Percentiles rank a stretch among this genome's conserved stretches.
Evolutionary conservation across 305 asterid genomes (phyloP).

Genomic region (Withania somnifera): DNA sequence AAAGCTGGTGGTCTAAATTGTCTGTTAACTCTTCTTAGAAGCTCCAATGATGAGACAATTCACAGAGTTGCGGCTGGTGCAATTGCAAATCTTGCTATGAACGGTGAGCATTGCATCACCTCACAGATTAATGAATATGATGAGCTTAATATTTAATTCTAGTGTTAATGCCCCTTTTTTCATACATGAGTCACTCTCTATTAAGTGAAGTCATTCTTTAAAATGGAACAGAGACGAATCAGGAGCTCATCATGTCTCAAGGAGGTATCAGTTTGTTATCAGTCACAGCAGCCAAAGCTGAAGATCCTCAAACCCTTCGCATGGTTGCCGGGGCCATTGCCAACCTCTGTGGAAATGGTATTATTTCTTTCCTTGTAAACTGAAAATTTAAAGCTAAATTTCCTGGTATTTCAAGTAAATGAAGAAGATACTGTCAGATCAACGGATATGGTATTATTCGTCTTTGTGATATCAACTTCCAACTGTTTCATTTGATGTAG

Average conservation of each 20-base stretch:
- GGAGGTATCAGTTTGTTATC: slow-evolving; percentile 67
- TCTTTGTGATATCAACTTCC: background rate
- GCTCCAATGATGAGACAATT: slow-evolving; percentile 59
- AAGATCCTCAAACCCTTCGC: slow-evolving; percentile 91
- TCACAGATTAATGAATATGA: background rate
- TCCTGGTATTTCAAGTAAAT: background rate
- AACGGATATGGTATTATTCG: background rate
- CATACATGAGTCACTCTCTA: background rate
- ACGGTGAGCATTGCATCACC: slow-evolving; percentile 34
- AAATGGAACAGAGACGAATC: slow-evolving; percentile 55
- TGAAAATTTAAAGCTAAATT: background rate
- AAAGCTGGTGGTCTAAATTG: slow-evolving; percentile 82
- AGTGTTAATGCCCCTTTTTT: background rate
- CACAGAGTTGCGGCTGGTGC: slow-evolving; percentile 92
- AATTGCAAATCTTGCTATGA: slow-evolving; percentile 90
- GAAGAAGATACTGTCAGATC: background rate
- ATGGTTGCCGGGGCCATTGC: slow-evolving; percentile 95
- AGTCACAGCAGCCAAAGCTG: slow-evolving; percentile 53
- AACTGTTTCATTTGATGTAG: background rate
- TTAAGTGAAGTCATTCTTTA: slow-evolving; percentile 1
- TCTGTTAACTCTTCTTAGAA: slow-evolving; percentile 52
- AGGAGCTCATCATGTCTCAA: slow-evolving; percentile 76
- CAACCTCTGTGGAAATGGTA: slow-evolving; percentile 90
- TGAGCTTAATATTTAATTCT: background rate
- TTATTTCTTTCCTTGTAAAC: background rate